Percentiles rank a stretch among this genome's conserved stretches.
phyloP scores from a whole-genome alignment of 2,329 filamentous ascomycete species.

The Penicillium sumatraense region DNA sequence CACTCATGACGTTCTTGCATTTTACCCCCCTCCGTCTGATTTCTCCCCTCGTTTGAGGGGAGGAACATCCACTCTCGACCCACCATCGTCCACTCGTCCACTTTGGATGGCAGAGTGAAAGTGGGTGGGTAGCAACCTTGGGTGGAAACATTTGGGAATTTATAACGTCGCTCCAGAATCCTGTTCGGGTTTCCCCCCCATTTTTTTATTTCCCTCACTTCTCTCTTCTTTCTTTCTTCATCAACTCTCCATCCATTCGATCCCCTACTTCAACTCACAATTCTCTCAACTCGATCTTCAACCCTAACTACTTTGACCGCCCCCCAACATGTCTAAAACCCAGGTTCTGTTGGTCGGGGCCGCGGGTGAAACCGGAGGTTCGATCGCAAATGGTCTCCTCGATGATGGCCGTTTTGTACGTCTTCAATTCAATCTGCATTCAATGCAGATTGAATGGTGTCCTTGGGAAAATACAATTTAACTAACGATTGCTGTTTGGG shows the following conservation, averaged over 20 bases:
- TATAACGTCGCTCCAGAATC: constrained; percentile 40
- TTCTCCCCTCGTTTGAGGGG: constrained; percentile 18
- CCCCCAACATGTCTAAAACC: constrained; percentile 38
- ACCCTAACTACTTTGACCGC: not conserved
- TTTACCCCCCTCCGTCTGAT: not conserved
- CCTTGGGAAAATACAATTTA: not conserved
- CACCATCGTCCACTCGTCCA: constrained; percentile 30
- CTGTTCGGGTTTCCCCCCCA: constrained; percentile 15
- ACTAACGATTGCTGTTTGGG: constrained; percentile 2
- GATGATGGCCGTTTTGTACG: constrained; percentile 33
- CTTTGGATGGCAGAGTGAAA: constrained; percentile 30
- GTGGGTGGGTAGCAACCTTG: constrained; percentile 41
- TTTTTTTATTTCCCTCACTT: constrained; percentile 5
- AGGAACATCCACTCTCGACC: constrained; percentile 39
- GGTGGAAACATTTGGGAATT: constrained; percentile 34
- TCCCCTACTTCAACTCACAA: not conserved
- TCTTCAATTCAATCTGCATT: no score
- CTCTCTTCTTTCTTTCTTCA: constrained; percentile 4
- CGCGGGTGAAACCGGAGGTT: constrained; percentile 46
- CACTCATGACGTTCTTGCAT: not conserved
- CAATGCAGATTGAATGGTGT: not conserved
- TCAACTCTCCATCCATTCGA: constrained; percentile 2
- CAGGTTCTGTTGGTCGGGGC: constrained; percentile 45
- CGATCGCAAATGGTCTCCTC: constrained; percentile 43
- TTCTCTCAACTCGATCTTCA: not conserved